phyloP scores from a whole-genome alignment of 1,284 basidiomycete species.

The Volvariella volvacea region DNA sequence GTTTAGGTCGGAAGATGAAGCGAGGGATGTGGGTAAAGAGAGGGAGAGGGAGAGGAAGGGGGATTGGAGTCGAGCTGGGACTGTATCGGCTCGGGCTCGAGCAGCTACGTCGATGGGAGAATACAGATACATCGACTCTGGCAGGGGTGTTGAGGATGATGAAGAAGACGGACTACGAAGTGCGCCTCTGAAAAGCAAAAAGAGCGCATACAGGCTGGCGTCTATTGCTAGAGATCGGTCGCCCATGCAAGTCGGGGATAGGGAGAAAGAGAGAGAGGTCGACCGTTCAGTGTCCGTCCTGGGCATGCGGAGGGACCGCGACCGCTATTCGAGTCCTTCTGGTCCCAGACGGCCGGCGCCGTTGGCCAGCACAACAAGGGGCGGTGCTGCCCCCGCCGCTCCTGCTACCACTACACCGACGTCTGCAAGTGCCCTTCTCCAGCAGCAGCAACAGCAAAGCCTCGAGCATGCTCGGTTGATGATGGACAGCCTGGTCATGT shows the following conservation, averaged over 20 bases:
- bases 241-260: too few species aligned
- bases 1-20: slow-evolving; percentile 14
- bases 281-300: slow-evolving; percentile 11
- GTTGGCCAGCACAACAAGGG: slow-evolving; percentile 11
- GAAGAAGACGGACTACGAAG: slow-evolving; percentile 15
- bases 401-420: not conserved
- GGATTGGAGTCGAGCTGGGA: slow-evolving; percentile 5
- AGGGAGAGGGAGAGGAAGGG: slow-evolving; percentile 4
- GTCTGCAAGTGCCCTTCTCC: not conserved
- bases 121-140: slow-evolving; percentile 23
- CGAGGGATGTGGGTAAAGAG: slow-evolving; percentile 1
- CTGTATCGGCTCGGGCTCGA: slow-evolving; percentile 22
- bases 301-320: slow-evolving; percentile 1
- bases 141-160: slow-evolving; percentile 14
- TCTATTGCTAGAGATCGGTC: slow-evolving; percentile 1
- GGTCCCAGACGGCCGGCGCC: slow-evolving; percentile 17
- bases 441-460: slow-evolving; percentile 8
- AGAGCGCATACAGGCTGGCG: slow-evolving; percentile 22
- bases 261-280: slow-evolving; percentile 11
- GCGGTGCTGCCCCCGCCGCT: not conserved
- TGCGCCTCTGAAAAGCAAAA: slow-evolving; percentile 19
- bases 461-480: slow-evolving; percentile 62
- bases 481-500: slow-evolving; percentile 60
- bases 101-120: slow-evolving; percentile 49
- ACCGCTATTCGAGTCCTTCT: slow-evolving; percentile 20